A percentile compares a stretch with the other conserved stretches of the same genome.
phyloP scores from a whole-genome alignment of 805 yeast genomes.

The Saturnispora sanitii region DNA sequence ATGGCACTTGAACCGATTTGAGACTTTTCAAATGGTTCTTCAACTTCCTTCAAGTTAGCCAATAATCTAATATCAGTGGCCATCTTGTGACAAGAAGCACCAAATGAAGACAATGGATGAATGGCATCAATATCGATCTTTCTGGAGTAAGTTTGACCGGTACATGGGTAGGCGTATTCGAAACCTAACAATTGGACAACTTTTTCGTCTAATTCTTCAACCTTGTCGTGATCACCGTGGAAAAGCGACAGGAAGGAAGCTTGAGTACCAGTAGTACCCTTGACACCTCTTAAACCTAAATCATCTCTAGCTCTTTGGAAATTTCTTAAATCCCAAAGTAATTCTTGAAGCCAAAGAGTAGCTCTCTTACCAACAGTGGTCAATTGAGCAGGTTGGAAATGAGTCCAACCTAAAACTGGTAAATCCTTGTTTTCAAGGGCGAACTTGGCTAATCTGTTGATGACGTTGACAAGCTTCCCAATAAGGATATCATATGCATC shows the following conservation, averaged over 20 bases:
- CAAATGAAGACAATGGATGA: conserved; percentile 87
- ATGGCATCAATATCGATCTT: conserved; percentile 93
- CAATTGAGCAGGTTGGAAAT: conserved; percentile 98
- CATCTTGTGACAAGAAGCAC: conserved; percentile 94
- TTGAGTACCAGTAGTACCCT: conserved; percentile 99
- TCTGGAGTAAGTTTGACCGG: conserved; percentile 98
- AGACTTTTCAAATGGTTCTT: conserved; percentile 97
- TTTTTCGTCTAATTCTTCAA: conserved; percentile 82
- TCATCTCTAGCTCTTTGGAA: conserved; percentile 94
- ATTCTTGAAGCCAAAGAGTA: conserved; percentile 94
- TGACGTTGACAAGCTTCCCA: conserved; percentile 93
- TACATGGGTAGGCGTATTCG: conserved; percentile 90
- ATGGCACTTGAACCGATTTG: conserved; percentile 97
- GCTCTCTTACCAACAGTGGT: conserved; percentile 98
- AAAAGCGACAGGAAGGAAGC: conserved; percentile 90
- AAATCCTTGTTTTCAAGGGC: conserved; percentile 88
- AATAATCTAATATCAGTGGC: conserved; percentile 94
- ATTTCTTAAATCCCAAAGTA: conserved; percentile 95
- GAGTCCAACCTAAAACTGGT: conserved; percentile 98
- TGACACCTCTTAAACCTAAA: conserved; percentile 93
- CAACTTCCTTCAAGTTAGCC: conserved; percentile 94
- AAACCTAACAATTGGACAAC: conserved; percentile 92
- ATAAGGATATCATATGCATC: conserved; percentile 91
- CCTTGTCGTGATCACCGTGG: conserved; percentile 96
- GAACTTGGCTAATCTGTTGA: conserved; percentile 78